A percentile compares a stretch with the other conserved stretches of the same genome.
Evolutionary conservation across 2,329 filamentous ascomycete genomes (phyloP).

Genomic region (Hypocreales sp.): DNA sequence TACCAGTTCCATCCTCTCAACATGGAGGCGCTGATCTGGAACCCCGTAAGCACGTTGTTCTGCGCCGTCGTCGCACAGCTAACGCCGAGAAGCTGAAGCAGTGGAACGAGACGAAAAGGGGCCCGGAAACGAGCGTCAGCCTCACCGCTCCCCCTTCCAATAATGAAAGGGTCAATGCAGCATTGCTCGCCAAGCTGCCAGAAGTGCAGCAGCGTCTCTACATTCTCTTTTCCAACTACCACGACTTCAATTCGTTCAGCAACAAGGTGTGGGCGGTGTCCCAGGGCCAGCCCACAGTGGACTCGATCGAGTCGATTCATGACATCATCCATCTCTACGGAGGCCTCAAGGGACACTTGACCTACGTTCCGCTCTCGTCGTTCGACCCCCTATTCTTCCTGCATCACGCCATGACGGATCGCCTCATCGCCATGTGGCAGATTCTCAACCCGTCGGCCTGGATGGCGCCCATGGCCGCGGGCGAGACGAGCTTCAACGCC

Average conservation of each 20-base stretch:
- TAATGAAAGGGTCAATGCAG: conserved; percentile 37
- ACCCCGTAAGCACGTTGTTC: conserved; percentile 32
- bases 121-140: conserved; percentile 23
- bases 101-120: conserved; percentile 45
- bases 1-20: conserved; percentile 47
- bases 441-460: conserved; percentile 53
- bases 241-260: conserved; percentile 52
- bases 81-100: conserved; percentile 37
- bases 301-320: conserved; percentile 51
- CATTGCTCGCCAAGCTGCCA: conserved; percentile 27
- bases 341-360: conserved; percentile 51
- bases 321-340: conserved; percentile 45
- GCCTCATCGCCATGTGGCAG: conserved; percentile 66
- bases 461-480: conserved; percentile 38
- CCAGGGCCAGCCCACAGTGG: conserved; percentile 31
- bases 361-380: conserved; percentile 53
- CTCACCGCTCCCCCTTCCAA: conserved; percentile 29
- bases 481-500: conserved; percentile 46
- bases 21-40: conserved; percentile 38
- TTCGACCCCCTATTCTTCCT: conserved; percentile 73
- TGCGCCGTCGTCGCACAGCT: no score
- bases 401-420: conserved; percentile 63
- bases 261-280: conserved; percentile 48
- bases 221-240: conserved; percentile 51
- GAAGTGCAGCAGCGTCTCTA: conserved; percentile 48